Base-by-base conservation (phyloP, 495 filamentous ascomycete genomes). In the Penicillium paradoxum region DNA sequence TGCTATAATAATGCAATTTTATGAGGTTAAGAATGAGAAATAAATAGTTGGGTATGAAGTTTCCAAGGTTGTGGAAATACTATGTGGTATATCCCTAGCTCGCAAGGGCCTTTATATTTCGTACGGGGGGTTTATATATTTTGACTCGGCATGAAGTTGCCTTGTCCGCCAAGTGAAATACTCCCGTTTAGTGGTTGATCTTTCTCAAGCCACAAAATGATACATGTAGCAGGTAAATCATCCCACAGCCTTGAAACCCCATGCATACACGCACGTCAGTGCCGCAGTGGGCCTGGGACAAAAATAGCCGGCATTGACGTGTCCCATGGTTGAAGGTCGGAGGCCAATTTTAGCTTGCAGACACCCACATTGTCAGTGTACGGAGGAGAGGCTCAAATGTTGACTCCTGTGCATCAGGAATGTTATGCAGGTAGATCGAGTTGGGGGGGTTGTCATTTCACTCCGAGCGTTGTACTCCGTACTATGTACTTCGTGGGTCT, bases 241-340 rank as follows among this genome's bases (percentile, higher is more conserved):
- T n/a, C n/a, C n/a, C n/a, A n/a, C n/a, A n/a, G n/a, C n/a, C n/a
- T n/a, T n/a, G n/a, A n/a, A n/a, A 27, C 29, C 10, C 29, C 29
- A 32, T 9, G 29, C 29, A 11, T 9, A 8, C 29, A 32, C 10
- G 5, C 17, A 29, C 15, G 32, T 25, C 13, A 18, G 17, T 33
- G 45, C 4, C 10, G 22, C n/a, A 39, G 49, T 51, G 49, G 53
- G 38, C 46, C 47, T 37, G 21, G 24, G 47, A 52, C 32, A 49
- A 49, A 54, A 52, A 36, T 43, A 54, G 34, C 36, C 47, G 48
- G 24, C 36, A 47, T 25, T 53, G 50, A 53, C 55, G 48, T 56
- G 45, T 53, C 50, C 58, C 58, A 60, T 60, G 58, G 58, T 60
- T 60, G 45, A 46, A 37, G 4, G 40, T n/a, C 21, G 22, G 42